These are phyloP conservation scores for Larix kaempferi DNA, from an alignment of 75 land plant genomes.

Conservation along the genomic window DNA sequence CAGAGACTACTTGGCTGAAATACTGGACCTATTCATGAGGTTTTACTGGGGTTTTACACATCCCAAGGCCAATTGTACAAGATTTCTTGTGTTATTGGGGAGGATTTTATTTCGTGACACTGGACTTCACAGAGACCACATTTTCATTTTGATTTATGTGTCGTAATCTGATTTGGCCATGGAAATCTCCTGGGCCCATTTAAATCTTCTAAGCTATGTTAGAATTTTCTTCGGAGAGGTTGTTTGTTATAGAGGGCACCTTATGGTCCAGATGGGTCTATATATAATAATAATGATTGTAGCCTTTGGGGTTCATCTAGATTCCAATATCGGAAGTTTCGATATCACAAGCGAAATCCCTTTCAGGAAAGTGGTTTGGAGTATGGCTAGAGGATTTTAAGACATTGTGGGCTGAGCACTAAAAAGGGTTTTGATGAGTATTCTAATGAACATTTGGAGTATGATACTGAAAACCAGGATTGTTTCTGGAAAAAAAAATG, in stretches of 20 bases:
- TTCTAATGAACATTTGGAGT: not conserved
- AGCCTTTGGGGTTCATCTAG: not conserved
- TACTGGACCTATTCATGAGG: no score
- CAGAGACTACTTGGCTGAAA: no score
- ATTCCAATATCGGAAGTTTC: not conserved
- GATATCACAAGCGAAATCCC: not conserved
- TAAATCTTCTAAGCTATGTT: not conserved
- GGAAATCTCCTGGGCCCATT: not conserved
- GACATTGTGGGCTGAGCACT: not conserved
- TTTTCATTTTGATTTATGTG: no score
- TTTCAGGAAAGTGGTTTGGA: not conserved
- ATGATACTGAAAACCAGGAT: not conserved
- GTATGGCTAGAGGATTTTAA: no score
- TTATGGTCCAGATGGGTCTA: not conserved
- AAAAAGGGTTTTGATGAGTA: conserved; percentile 4
- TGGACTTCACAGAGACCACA: no score
- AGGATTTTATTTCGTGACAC: no score
- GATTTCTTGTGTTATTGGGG: no score
- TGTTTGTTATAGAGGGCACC: not conserved
- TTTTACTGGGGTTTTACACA: no score
- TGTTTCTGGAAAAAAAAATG: not conserved
- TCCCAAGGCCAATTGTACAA: no score
- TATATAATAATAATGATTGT: not conserved
- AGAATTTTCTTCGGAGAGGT: not conserved
- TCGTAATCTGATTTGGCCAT: no score